phyloP scores from a whole-genome alignment of 805 yeast genomes.

The Priceomyces haplophilus region DNA sequence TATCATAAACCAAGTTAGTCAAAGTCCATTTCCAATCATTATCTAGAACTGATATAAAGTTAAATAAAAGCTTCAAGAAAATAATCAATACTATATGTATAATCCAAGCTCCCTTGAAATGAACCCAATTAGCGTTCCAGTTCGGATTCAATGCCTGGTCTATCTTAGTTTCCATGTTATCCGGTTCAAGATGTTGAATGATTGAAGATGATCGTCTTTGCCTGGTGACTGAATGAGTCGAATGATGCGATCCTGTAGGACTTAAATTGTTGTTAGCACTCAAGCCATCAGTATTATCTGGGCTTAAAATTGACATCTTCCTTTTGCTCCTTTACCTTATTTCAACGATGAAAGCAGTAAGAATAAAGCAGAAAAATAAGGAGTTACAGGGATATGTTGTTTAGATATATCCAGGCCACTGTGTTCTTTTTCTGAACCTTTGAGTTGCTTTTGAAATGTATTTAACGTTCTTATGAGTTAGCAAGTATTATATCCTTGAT shows the following conservation, averaged over 20 bases:
- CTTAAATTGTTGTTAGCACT: conserved; percentile 13
- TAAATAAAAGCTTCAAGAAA: conserved; percentile 71
- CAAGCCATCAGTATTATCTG: conserved; percentile 5
- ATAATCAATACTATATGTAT: conserved; percentile 82
- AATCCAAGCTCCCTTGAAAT: conserved; percentile 94
- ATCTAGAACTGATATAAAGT: conserved; percentile 75
- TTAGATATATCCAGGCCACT: too few species aligned
- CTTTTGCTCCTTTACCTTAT: background rate
- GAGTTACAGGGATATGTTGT: background rate
- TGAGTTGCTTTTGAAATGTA: too few species aligned
- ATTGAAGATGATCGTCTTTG: conserved; percentile 81
- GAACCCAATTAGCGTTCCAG: conserved; percentile 94
- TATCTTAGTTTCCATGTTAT: conserved; percentile 83
- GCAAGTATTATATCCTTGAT: too few species aligned
- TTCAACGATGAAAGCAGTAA: background rate
- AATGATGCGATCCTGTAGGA: conserved; percentile 25
- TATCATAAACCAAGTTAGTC: conserved; percentile 84
- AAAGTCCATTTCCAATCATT: conserved; percentile 90
- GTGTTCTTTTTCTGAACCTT: too few species aligned
- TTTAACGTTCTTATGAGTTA: too few species aligned
- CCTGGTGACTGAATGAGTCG: conserved; percentile 23
- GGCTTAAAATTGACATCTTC: conserved; percentile 3
- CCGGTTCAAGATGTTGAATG: conserved; percentile 89
- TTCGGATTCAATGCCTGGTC: conserved; percentile 89
- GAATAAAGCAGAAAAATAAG: background rate